Conservation (phyloP, 257 asterid species). For the Craterostigma plantagineum region DNA sequence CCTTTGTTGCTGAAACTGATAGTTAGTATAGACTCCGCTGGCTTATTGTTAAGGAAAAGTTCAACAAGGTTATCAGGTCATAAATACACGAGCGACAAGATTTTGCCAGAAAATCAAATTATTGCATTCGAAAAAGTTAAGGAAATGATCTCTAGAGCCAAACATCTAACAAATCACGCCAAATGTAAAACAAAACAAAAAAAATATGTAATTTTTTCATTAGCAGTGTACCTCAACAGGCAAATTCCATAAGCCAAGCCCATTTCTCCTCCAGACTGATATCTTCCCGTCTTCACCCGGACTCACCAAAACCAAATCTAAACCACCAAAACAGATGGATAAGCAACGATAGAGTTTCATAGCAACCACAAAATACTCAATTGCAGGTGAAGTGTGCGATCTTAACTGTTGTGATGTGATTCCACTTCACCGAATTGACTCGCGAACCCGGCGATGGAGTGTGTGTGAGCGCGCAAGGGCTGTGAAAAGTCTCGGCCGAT, state of each 20-base stretch:
- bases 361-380: background rate
- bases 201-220: background rate
- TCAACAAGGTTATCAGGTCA: background rate
- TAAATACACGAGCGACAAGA: background rate
- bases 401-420: slow-evolving; percentile 86
- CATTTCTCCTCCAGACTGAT: slow-evolving; percentile 69
- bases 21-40: slow-evolving; percentile 63
- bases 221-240: slow-evolving; percentile 61
- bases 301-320: slow-evolving; percentile 93
- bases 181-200: no score
- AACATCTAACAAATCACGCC: no score
- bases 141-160: background rate
- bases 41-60: slow-evolving; percentile 10
- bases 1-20: slow-evolving; percentile 92
- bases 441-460: slow-evolving; percentile 62
- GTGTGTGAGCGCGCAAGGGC: slow-evolving; percentile 69
- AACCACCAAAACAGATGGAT: background rate
- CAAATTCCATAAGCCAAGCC: slow-evolving; percentile 73
- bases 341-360: background rate
- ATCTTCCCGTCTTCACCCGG: slow-evolving; percentile 80
- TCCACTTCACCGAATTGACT: slow-evolving; percentile 85
- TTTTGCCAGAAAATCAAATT: background rate
- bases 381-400: slow-evolving; percentile 4
- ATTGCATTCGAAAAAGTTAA: background rate
- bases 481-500: slow-evolving; percentile 55